phyloP scores from a whole-genome alignment of 2,329 filamentous ascomycete genomes.

The Talaromyces piceae region DNA sequence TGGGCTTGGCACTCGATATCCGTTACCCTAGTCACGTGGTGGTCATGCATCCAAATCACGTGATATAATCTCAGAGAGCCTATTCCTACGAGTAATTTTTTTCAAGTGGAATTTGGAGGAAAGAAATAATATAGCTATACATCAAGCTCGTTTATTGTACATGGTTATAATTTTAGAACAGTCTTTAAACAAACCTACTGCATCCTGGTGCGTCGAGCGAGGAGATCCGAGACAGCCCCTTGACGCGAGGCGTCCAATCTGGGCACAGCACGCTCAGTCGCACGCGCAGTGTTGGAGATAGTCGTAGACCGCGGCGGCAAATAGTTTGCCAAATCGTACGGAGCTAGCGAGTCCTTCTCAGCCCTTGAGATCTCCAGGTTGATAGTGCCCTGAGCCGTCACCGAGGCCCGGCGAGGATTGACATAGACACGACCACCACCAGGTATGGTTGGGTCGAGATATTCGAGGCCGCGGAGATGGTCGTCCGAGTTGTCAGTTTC shows the following conservation, averaged over 20 bases:
- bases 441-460: slow-evolving; percentile 37
- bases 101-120: no score
- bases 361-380: slow-evolving; percentile 29
- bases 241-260: slow-evolving; percentile 19
- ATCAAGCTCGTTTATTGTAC: slow-evolving; percentile 9
- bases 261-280: slow-evolving; percentile 21
- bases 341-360: slow-evolving; percentile 25
- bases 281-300: slow-evolving; percentile 21
- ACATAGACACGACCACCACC: slow-evolving; percentile 50
- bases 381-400: slow-evolving; percentile 41
- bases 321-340: slow-evolving; percentile 31
- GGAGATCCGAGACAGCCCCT: neutral
- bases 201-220: neutral
- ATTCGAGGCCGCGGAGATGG: slow-evolving; percentile 29
- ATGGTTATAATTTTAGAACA: neutral
- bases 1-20: slow-evolving; percentile 8
- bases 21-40: slow-evolving; percentile 13
- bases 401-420: slow-evolving; percentile 38
- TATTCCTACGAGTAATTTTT: no score
- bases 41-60: neutral
- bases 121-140: neutral
- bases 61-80: neutral
- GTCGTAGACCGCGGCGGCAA: slow-evolving; percentile 20
- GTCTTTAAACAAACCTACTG: neutral
- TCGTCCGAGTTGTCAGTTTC: slow-evolving; percentile 27